Conservation (phyloP, 2,329 filamentous ascomycete species). For the Emericellopsis atlantica region DNA sequence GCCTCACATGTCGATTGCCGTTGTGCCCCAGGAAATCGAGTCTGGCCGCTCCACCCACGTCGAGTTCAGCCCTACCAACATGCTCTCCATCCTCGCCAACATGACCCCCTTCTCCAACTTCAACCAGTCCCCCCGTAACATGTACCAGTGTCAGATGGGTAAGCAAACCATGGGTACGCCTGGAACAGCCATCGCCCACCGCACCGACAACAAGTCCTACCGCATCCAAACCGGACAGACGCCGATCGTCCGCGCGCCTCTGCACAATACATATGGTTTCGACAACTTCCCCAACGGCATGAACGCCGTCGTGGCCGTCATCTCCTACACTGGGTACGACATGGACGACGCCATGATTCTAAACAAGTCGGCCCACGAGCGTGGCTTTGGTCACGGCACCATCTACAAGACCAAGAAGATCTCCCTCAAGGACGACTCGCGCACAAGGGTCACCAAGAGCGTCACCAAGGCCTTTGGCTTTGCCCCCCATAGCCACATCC, state of each 20-base stretch:
- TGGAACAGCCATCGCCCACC: slow-evolving; percentile 68
- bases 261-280: slow-evolving; percentile 92
- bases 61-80: slow-evolving; percentile 89
- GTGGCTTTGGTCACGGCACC: slow-evolving; percentile 88
- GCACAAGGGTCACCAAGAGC: slow-evolving; percentile 51
- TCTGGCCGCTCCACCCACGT: slow-evolving; percentile 89
- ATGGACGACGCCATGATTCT: slow-evolving; percentile 99
- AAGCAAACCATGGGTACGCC: slow-evolving; percentile 99
- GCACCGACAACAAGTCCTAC: slow-evolving; percentile 97
- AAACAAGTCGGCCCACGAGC: slow-evolving; percentile 93
- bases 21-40: slow-evolving; percentile 73
- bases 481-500: slow-evolving; percentile 62
- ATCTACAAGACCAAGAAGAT: slow-evolving; percentile 98
- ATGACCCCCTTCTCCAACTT: slow-evolving; percentile 99
- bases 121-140: slow-evolving; percentile 96
- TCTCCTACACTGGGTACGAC: slow-evolving; percentile 97
- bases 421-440: slow-evolving; percentile 67
- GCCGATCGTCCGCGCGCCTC: slow-evolving; percentile 77
- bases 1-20: slow-evolving; percentile 96
- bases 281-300: slow-evolving; percentile 97
- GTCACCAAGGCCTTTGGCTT: slow-evolving; percentile 84
- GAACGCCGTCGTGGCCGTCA: slow-evolving; percentile 92
- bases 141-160: slow-evolving; percentile 99
- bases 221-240: slow-evolving; percentile 91
- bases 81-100: slow-evolving; percentile 93